Evolutionary conservation across 495 filamentous ascomycete species (phyloP).

Genomic region (Terfezia boudieri): DNA sequence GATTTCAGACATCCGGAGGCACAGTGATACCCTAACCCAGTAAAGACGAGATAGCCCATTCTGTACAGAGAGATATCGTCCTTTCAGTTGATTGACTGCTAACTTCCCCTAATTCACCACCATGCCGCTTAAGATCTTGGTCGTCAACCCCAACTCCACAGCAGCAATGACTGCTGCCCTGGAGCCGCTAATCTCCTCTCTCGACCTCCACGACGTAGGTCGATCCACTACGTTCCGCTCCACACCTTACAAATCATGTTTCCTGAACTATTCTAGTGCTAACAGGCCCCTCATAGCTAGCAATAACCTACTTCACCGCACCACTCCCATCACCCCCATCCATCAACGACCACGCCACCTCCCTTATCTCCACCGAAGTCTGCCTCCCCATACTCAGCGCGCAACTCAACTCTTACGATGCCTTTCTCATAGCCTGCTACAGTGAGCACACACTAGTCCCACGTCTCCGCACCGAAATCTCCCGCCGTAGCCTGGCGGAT

Average conservation of each 20-base stretch:
- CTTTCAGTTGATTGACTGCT: no score
- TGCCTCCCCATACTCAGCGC: slow-evolving; percentile 34
- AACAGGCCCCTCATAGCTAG: background rate
- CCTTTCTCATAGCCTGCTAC: slow-evolving; percentile 71
- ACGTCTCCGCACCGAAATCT: slow-evolving; percentile 25
- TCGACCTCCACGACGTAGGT: slow-evolving; percentile 1
- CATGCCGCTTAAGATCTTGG: slow-evolving; percentile 31
- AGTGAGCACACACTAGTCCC: slow-evolving; percentile 64
- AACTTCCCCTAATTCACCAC: no score
- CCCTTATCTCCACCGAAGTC: slow-evolving; percentile 26
- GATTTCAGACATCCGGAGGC: no score
- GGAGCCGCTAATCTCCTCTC: slow-evolving; percentile 32
- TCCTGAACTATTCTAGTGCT: background rate
- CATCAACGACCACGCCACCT: slow-evolving; percentile 42
- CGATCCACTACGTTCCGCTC: background rate
- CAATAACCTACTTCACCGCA: slow-evolving; percentile 30
- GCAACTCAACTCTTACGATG: slow-evolving; percentile 28
- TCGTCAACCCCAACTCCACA: slow-evolving; percentile 86
- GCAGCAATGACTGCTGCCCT: slow-evolving; percentile 58
- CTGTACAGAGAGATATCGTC: no score
- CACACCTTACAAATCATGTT: background rate
- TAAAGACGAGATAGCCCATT: no score
- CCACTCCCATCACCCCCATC: slow-evolving; percentile 30
- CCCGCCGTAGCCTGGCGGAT: background rate
- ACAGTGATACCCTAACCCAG: no score